Base-by-base conservation (phyloP, 2,329 filamentous ascomycete species). In the Zasmidium angulare region DNA sequence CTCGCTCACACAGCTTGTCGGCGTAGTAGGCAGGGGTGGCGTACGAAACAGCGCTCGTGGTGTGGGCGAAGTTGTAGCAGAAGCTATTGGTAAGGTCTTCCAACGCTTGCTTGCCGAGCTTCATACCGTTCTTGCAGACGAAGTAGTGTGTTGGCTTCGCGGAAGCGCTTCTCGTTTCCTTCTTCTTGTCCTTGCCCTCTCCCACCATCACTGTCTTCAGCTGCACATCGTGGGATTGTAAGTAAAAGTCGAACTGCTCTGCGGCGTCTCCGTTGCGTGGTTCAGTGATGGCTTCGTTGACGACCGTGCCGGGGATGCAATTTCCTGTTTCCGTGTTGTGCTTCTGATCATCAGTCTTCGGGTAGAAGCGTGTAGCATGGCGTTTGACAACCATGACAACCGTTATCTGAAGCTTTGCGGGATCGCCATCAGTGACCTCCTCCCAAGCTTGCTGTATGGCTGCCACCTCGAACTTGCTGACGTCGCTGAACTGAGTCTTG, bases 321-420 rank as follows among this genome's bases (percentile, higher is more conserved):
- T 68, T 68, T 19, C 51, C 56, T 21, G 49, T 63, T 14, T n/a
- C 21, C 9, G 49, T 50, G 7, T 46, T 40, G 68, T 97, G 92
- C 66, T 53, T 20, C 12, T 46, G 2, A 2, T 55, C 47, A 14
- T 31, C 61, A 98, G 95, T 1, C 93, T 17, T 12, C 0, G 73
- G 67, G 58, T 72, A 79, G 66, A 80, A 78, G 0, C 77, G 72
- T 0, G 72, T 71, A 55, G 76, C 64, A 57, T 80, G 78, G 0
- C 77, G 69, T 56, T 80, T 79, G 2, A 66, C 68, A 2, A 74
- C 73, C 1, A 79, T 62, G 1, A 79, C 49, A 19, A 73, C 63
- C 0, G 70, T 74, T 22, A 76, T 23, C 53, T 26, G 59, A 59
- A 19, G n/a, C 26, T 36, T 49, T 2, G 22, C 19, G 47, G 54